A percentile compares a stretch with the other conserved stretches of the same genome.
Conservation (phyloP, 345 rosid genomes). For the Gynandropsis gynandra region DNA sequence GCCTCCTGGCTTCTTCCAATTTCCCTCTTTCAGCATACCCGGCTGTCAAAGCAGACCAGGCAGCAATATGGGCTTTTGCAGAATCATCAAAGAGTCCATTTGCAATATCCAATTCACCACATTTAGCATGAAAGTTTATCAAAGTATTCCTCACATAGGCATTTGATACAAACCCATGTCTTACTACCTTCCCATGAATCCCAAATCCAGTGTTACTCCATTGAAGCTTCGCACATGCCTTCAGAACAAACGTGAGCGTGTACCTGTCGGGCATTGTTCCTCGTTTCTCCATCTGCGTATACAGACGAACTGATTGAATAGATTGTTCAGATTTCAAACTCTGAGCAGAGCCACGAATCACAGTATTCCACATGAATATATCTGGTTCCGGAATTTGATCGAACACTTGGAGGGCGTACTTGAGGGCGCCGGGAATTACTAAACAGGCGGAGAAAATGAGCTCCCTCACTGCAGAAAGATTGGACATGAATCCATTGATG, state of each 20-base stretch:
- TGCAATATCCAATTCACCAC: constrained; percentile 51
- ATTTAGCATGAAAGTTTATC: constrained; percentile 56
- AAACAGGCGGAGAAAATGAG: constrained; percentile 40
- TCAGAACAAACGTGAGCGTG: constrained; percentile 61
- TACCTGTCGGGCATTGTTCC: constrained; percentile 41
- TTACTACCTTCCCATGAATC: constrained; percentile 53
- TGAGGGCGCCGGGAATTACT: constrained; percentile 36
- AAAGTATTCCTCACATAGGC: constrained; percentile 51
- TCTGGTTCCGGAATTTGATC: constrained; percentile 48
- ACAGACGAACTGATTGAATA: constrained; percentile 33
- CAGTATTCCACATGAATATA: constrained; percentile 51
- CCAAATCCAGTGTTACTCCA: constrained; percentile 47
- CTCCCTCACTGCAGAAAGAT: constrained; percentile 41
- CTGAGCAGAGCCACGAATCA: constrained; percentile 56
- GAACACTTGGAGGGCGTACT: constrained; percentile 53
- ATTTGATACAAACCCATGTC: constrained; percentile 44
- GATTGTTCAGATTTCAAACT: constrained; percentile 35
- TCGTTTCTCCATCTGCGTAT: constrained; percentile 44
- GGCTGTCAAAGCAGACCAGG: constrained; percentile 75
- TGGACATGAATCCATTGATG: constrained; percentile 46
- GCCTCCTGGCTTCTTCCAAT: constrained; percentile 37
- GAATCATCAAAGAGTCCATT: constrained; percentile 43
- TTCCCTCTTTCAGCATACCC: constrained; percentile 71
- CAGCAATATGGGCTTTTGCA: constrained; percentile 47
- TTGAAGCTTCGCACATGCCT: constrained; percentile 53